These are phyloP conservation scores for Fonsecaea pugnacius DNA, from an alignment of 2,329 filamentous ascomycete genomes.

Conservation along the genomic window DNA sequence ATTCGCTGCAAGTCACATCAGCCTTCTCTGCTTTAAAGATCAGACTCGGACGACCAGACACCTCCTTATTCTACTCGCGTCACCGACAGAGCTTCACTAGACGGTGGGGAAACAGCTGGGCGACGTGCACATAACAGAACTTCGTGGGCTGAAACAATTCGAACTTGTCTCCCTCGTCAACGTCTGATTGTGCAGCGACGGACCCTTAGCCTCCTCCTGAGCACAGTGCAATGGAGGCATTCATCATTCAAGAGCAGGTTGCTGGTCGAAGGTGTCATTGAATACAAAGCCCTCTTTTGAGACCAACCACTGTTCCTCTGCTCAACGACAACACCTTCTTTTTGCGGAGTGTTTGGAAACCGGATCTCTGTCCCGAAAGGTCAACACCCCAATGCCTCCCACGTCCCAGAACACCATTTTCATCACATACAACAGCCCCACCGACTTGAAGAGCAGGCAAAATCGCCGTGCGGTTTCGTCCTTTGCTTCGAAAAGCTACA, in stretches of 20 bases:
- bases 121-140: not conserved
- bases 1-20: not conserved
- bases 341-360: not conserved
- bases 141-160: not conserved
- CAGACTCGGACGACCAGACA: slow-evolving; percentile 2
- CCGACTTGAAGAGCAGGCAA: slow-evolving; percentile 25
- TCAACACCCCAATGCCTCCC: slow-evolving; percentile 18
- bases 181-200: not conserved
- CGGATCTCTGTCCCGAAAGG: not conserved
- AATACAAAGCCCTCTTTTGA: not conserved
- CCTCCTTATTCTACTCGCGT: not conserved
- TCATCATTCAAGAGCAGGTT: not conserved
- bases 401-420: slow-evolving; percentile 20
- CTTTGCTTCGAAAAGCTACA: slow-evolving; percentile 30
- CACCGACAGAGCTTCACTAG: not conserved
- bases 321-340: not conserved
- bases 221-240: not conserved
- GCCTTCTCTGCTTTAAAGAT: slow-evolving; percentile 1
- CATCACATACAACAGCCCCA: slow-evolving; percentile 31
- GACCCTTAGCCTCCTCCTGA: not conserved
- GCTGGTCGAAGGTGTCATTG: not conserved
- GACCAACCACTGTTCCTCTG: not conserved
- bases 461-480: slow-evolving; percentile 30
- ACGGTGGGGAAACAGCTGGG: not conserved
- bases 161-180: not conserved